Percentiles rank a stretch among this genome's conserved stretches.
phyloP scores from a whole-genome alignment of 2,329 filamentous ascomycete species.

The Cryphonectria nitschkei region DNA sequence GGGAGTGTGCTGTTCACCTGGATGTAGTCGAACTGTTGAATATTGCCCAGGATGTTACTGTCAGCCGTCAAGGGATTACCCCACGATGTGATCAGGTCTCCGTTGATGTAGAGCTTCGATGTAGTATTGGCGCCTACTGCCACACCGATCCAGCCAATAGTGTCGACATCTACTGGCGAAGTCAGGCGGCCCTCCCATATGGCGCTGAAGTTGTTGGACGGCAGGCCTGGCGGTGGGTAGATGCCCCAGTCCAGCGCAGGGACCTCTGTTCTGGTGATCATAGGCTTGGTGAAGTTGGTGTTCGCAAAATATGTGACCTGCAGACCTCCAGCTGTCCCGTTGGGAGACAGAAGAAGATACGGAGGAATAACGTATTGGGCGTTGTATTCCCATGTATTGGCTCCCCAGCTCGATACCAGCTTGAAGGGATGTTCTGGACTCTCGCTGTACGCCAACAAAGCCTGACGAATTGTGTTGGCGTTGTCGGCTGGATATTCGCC shows the following conservation, averaged over 20 bases:
- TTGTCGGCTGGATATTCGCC: constrained; percentile 45
- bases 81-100: constrained; percentile 34
- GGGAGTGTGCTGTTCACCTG: constrained; percentile 41
- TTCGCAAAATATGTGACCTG: constrained; percentile 46
- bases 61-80: constrained; percentile 33
- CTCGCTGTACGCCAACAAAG: constrained; percentile 37
- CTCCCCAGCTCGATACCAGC: constrained; percentile 47
- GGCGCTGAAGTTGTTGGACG: constrained; percentile 50
- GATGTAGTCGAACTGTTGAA: constrained; percentile 43
- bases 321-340: constrained; percentile 43
- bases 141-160: constrained; percentile 48
- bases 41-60: constrained; percentile 46
- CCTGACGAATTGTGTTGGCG: constrained; percentile 45
- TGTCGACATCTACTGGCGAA: constrained; percentile 41
- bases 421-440: constrained; percentile 33
- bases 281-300: constrained; percentile 41
- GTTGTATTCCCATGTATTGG: constrained; percentile 50
- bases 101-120: constrained; percentile 43
- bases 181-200: constrained; percentile 46
- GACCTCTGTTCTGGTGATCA: constrained; percentile 38
- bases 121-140: constrained; percentile 46
- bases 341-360: constrained; percentile 43
- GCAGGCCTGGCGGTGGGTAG: constrained; percentile 46
- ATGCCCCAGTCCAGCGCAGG: constrained; percentile 49
- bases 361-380: constrained; percentile 47